A percentile compares a stretch with the other conserved stretches of the same genome.
Evolutionary conservation across 2,329 filamentous ascomycete genomes (phyloP).

Genomic region (Claviceps citrina): DNA sequence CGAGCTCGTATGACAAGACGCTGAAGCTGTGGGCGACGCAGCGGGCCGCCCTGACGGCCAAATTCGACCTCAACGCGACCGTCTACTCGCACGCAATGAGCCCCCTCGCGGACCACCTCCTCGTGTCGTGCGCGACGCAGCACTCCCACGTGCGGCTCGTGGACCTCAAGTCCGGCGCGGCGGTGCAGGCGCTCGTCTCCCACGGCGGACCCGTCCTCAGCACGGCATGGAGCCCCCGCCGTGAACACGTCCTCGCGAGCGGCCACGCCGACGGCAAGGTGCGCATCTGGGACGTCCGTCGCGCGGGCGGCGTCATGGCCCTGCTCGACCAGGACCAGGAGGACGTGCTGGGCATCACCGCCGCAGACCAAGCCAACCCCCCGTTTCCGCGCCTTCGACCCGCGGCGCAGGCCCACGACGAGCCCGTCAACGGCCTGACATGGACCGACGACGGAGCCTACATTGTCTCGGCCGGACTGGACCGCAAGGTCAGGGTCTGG

Average conservation of each 20-base stretch:
- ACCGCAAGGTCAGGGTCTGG: constrained; percentile 78
- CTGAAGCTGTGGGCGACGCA: constrained; percentile 61
- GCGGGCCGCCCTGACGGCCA: constrained; percentile 42
- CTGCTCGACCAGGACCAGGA: constrained; percentile 75
- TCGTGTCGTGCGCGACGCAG: constrained; percentile 80
- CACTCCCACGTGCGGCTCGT: constrained; percentile 72
- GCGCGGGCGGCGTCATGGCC: constrained; percentile 60
- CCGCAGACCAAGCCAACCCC: constrained; percentile 10
- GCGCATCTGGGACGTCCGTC: constrained; percentile 75
- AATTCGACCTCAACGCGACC: constrained; percentile 52
- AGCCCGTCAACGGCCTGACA: constrained; percentile 67
- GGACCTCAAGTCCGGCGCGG: constrained; percentile 67
- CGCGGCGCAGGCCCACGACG: constrained; percentile 55
- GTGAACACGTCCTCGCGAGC: constrained; percentile 67
- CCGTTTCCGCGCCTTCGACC: constrained; percentile 26
- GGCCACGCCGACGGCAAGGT: constrained; percentile 74
- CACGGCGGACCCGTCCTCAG: constrained; percentile 53
- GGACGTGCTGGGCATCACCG: constrained; percentile 53
- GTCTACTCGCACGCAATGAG: constrained; percentile 69
- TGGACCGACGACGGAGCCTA: constrained; percentile 72
- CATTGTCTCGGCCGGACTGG: constrained; percentile 68
- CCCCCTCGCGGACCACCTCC: constrained; percentile 52
- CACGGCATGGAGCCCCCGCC: constrained; percentile 65
- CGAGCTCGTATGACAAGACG: constrained; percentile 62
- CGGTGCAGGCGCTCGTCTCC: constrained; percentile 53